These are phyloP conservation scores for Phialemonium atrogriseum DNA, from an alignment of 2,329 filamentous ascomycete genomes.

Conservation along the genomic window DNA sequence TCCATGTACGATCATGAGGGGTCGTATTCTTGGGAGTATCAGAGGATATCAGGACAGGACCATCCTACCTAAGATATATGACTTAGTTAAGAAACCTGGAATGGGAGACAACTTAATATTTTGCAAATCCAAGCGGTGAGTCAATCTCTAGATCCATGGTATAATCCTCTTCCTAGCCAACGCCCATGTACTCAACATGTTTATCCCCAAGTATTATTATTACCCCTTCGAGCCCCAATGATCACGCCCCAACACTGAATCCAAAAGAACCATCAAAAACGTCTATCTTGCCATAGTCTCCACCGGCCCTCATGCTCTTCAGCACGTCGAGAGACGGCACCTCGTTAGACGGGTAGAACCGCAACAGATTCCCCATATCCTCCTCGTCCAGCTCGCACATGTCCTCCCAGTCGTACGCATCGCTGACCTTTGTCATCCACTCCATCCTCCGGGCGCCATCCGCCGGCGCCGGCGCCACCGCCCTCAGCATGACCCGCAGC, in stretches of 20 bases:
- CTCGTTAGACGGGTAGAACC: conserved; percentile 56
- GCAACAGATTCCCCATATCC: conserved; percentile 76
- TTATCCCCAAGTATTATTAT: too few relatives aligned
- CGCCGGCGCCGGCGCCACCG: conserved; percentile 61
- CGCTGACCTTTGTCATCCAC: conserved; percentile 92
- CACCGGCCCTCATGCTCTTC: conserved; percentile 42
- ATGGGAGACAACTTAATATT: too few relatives aligned
- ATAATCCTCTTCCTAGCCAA: too few relatives aligned
- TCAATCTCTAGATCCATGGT: too few relatives aligned
- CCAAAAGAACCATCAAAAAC: conserved; percentile 53
- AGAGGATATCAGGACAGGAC: too few relatives aligned
- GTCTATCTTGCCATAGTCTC: conserved; percentile 36
- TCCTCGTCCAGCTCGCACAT: conserved; percentile 73
- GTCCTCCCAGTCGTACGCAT: conserved; percentile 76
- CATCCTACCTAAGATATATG: too few relatives aligned
- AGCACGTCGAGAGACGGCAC: conserved; percentile 49
- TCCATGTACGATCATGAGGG: too few relatives aligned
- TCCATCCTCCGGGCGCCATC: conserved; percentile 84
- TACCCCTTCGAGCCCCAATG: too few relatives aligned
- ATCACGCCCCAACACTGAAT: conserved; percentile 40
- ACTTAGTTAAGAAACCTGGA: too few relatives aligned
- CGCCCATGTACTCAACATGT: too few relatives aligned
- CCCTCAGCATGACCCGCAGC: conserved; percentile 69
- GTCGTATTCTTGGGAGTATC: too few relatives aligned
- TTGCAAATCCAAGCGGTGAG: too few relatives aligned